A percentile compares a stretch with the other conserved stretches of the same genome.
Evolutionary conservation across 176 grass and related monocot species (phyloP).

Genomic region (Thalia dealbata): DNA sequence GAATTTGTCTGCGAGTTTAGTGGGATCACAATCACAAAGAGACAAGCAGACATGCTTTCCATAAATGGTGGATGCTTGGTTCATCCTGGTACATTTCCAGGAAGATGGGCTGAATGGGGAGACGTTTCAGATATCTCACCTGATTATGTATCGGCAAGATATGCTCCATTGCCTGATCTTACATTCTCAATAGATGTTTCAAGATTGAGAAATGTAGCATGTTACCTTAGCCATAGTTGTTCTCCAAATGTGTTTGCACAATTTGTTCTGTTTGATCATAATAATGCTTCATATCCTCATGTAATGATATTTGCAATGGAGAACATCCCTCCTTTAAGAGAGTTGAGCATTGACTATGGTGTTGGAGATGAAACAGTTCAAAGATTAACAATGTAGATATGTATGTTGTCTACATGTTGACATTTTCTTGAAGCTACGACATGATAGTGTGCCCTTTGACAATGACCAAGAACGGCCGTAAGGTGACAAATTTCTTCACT

Average conservation of each 20-base stretch:
- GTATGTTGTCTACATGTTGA: neutral
- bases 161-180: constrained; percentile 12
- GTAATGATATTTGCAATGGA: constrained; percentile 87
- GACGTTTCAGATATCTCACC: constrained; percentile 37
- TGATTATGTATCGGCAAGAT: constrained; percentile 9
- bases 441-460: neutral
- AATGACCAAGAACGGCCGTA: neutral
- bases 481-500: neutral
- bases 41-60: constrained; percentile 2
- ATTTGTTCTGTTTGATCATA: constrained; percentile 40
- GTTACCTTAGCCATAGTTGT: constrained; percentile 67
- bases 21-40: constrained; percentile 34
- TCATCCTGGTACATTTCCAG: constrained; percentile 45
- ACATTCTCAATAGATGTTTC: constrained; percentile 57
- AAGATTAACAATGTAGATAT: constrained; percentile 3
- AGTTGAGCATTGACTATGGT: constrained; percentile 83
- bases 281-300: constrained; percentile 47
- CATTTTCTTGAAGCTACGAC: neutral
- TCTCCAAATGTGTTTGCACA: constrained; percentile 69
- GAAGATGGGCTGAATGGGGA: constrained; percentile 80
- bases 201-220: constrained; percentile 46
- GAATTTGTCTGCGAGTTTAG: constrained; percentile 62
- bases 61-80: constrained; percentile 15
- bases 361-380: constrained; percentile 16
- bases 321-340: constrained; percentile 76